Conservation (phyloP, 768 basidiomycete species). For the Tulasnella sp. region DNA sequence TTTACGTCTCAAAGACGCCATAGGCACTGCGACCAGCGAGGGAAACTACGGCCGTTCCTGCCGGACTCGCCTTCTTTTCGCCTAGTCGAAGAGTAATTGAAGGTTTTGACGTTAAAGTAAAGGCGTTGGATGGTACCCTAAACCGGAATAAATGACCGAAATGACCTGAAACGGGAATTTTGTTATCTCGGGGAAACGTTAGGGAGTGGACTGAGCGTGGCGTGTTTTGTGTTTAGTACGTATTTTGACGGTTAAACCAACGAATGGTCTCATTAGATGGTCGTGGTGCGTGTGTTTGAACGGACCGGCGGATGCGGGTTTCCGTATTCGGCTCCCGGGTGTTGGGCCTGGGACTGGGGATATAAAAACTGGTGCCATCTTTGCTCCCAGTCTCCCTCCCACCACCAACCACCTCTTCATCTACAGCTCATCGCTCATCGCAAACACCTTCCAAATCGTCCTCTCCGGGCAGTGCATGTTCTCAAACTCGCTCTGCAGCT, state of each 20-base stretch:
- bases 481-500: slow-evolving; percentile 85
- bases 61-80: neutral
- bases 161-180: neutral
- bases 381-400: neutral
- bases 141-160: neutral
- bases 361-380: slow-evolving; percentile 4
- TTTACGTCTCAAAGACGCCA: neutral
- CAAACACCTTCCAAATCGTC: neutral
- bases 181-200: neutral
- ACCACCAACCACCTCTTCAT: neutral
- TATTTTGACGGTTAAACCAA: neutral
- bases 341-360: neutral
- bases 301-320: neutral
- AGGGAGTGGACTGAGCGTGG: neutral
- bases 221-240: neutral
- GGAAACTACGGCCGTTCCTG: neutral
- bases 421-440: neutral
- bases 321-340: neutral
- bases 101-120: neutral
- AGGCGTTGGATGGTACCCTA: neutral
- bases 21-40: neutral
- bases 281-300: neutral
- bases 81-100: neutral
- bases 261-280: neutral
- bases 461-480: slow-evolving; percentile 54